Conservation (phyloP, 306 rosid genomes). For the Ormosia emarginata region DNA sequence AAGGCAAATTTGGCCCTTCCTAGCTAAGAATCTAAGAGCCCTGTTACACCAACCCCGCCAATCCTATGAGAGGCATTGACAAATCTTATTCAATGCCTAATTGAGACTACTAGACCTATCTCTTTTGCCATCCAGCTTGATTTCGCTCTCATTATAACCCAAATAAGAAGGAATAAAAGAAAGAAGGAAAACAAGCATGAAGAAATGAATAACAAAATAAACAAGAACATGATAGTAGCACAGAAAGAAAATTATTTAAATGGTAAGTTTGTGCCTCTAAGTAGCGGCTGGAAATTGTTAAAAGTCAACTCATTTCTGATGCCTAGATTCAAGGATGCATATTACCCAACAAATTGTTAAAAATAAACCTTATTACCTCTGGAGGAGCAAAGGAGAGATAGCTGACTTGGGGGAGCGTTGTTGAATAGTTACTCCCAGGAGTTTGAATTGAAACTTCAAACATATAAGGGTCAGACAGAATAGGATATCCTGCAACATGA, state of each 20-base stretch:
- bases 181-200: neutral
- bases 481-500: constrained; percentile 74
- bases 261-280: neutral
- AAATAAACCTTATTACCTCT: constrained; percentile 58
- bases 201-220: neutral
- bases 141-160: neutral
- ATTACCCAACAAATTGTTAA: constrained; percentile 4
- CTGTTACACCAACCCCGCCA: neutral
- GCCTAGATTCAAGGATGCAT: constrained; percentile 11
- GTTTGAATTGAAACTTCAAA: constrained; percentile 56
- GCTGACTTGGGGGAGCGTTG: constrained; percentile 44
- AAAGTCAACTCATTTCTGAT: neutral
- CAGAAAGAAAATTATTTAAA: neutral
- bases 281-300: neutral
- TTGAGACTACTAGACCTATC: neutral
- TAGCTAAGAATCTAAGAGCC: neutral
- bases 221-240: neutral
- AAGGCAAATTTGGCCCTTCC: neutral
- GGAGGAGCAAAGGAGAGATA: constrained; percentile 94
- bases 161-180: neutral
- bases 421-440: constrained; percentile 57
- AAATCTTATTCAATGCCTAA: neutral
- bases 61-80: neutral
- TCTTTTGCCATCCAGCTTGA: neutral
- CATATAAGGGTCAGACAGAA: constrained; percentile 52